phyloP scores from a whole-genome alignment of 2,329 filamentous ascomycete species.

The Fusarium poae region DNA sequence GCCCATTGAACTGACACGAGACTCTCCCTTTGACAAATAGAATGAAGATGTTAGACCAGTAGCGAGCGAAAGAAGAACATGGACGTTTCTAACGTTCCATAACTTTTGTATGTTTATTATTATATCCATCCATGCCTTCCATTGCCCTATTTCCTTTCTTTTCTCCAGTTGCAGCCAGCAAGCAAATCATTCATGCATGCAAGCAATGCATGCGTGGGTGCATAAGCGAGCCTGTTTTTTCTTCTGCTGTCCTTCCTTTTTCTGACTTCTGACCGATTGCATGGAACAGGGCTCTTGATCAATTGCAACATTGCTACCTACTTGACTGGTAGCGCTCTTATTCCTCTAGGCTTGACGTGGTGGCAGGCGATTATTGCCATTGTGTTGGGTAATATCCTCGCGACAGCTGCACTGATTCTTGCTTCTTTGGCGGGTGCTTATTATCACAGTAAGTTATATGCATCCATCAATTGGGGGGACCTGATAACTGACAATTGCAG shows the following conservation, averaged over 20 bases:
- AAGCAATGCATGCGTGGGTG: conserved; percentile 3
- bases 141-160: too few species aligned
- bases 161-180: not conserved
- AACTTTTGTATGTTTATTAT: conserved; percentile 58
- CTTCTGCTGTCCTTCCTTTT: not conserved
- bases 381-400: conserved; percentile 56
- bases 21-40: conserved; percentile 39
- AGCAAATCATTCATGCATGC: conserved; percentile 1
- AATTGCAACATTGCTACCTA: conserved; percentile 61
- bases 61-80: conserved; percentile 58
- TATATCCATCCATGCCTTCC: not conserved
- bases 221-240: conserved; percentile 11
- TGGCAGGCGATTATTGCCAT: conserved; percentile 60
- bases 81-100: conserved; percentile 58
- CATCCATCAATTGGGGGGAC: not conserved
- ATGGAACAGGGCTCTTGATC: conserved; percentile 58
- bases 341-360: conserved; percentile 57
- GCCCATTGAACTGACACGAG: not conserved
- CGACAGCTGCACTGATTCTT: conserved; percentile 55
- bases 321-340: conserved; percentile 58
- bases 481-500: conserved; percentile 31
- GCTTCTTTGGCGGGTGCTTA: conserved; percentile 60
- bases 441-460: conserved; percentile 55
- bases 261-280: not conserved
- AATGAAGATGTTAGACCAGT: conserved; percentile 66